These are phyloP conservation scores for Pyrenochaeta sp. DNA, from an alignment of 2,329 filamentous ascomycete genomes.

Conservation along the genomic window DNA sequence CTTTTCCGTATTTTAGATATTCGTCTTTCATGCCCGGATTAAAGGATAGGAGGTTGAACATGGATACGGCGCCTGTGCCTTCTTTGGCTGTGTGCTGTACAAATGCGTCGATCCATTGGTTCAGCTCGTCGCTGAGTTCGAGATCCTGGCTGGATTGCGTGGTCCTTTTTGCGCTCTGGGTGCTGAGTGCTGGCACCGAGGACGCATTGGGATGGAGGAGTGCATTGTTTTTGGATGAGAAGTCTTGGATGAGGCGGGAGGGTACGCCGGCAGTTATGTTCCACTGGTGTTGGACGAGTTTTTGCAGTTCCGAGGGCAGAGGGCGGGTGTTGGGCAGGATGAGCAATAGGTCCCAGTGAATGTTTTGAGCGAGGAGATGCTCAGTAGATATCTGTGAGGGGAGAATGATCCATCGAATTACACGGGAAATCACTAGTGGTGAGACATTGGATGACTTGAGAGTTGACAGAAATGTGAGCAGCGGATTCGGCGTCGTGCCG, in stretches of 20 bases:
- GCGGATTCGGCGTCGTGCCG: conserved; percentile 39
- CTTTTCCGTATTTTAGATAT: conserved; percentile 68
- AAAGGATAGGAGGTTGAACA: conserved; percentile 71
- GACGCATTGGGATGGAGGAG: conserved; percentile 50
- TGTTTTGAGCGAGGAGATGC: conserved; percentile 52
- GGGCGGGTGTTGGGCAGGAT: conserved; percentile 46
- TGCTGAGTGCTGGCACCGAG: conserved; percentile 49
- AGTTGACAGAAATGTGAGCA: conserved; percentile 52
- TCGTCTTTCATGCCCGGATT: conserved; percentile 58
- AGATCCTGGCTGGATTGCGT: conserved; percentile 47
- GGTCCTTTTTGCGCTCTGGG: conserved; percentile 18
- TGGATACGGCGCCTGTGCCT: conserved; percentile 61
- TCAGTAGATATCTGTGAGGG: conserved; percentile 54
- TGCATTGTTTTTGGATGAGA: conserved; percentile 46
- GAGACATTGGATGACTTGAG: conserved; percentile 45
- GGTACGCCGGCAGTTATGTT: conserved; percentile 55
- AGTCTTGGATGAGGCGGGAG: conserved; percentile 50
- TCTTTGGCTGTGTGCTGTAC: conserved; percentile 18
- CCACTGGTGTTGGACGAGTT: conserved; percentile 44
- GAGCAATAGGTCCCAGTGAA: conserved; percentile 59
- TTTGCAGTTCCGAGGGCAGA: conserved; percentile 37
- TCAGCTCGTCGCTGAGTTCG: conserved; percentile 62
- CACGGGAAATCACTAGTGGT: conserved; percentile 55
- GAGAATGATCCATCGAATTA: conserved; percentile 61
- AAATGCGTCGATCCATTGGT: conserved; percentile 59